Conservation (phyloP, 352 stramenopile genomes). For the Phytophthora pinifolia region DNA sequence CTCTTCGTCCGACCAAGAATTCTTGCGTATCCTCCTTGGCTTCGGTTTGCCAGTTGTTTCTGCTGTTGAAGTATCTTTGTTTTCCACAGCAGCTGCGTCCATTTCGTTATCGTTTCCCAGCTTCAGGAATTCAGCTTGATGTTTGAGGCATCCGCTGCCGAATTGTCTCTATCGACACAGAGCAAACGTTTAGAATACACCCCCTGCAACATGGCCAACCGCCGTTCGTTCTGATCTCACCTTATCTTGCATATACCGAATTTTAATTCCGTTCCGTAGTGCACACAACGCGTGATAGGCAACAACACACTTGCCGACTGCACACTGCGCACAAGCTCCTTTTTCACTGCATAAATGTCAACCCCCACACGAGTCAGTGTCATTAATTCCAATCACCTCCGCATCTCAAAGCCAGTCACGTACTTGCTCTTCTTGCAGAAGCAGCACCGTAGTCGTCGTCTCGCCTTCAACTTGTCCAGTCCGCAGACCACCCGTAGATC, state of each 20-base stretch:
- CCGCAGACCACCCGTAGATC: constrained; percentile 60
- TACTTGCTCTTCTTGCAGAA: constrained; percentile 67
- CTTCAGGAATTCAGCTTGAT: constrained; percentile 56
- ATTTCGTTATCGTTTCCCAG: constrained; percentile 26
- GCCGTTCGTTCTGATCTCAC: constrained; percentile 19
- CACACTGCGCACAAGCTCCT: constrained; percentile 72
- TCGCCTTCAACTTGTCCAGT: constrained; percentile 51
- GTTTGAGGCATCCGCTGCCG: constrained; percentile 60
- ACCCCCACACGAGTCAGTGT: not conserved
- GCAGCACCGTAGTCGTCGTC: constrained; percentile 64
- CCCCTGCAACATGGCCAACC: not conserved
- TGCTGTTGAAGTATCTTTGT: constrained; percentile 6
- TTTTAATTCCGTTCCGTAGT: constrained; percentile 55
- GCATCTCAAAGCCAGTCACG: not conserved
- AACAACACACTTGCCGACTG: constrained; percentile 64
- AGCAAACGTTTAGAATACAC: not conserved
- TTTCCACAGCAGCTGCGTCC: constrained; percentile 13
- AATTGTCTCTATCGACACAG: constrained; percentile 45
- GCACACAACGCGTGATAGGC: constrained; percentile 76
- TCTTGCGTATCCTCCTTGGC: constrained; percentile 19
- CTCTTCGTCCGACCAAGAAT: constrained; percentile 34
- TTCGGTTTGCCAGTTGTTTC: constrained; percentile 13
- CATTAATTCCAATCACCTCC: constrained; percentile 2
- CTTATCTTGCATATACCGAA: constrained; percentile 63
- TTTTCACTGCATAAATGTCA: no score